Base-by-base conservation (phyloP, 805 yeast species). In the Torulaspora delbrueckii region DNA sequence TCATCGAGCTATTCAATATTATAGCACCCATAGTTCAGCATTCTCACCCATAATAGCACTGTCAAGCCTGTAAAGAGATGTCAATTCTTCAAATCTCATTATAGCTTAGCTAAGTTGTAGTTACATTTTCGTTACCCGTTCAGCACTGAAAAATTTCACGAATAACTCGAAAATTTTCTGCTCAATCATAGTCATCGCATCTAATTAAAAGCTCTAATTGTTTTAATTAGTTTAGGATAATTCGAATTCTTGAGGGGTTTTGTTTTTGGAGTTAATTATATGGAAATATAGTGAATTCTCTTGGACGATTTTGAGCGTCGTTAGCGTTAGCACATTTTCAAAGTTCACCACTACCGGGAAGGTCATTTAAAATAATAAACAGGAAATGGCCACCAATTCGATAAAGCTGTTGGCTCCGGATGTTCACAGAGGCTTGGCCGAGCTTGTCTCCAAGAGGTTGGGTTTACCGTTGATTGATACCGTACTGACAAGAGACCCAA, bases 401-500 rank as follows among this genome's bases (percentile, higher is more conserved):
- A 82, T 82, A 65, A 82, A 81, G 57, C 68, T 82, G 42, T 67
- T 82, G 43, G 84, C 88, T 31, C 77, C 82, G 45, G 86, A 82
- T 58, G 77, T 79, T 43, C 86, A 82, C 64, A 70, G 83, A 46
- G 82, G 81, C 13, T 69, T 82, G 38, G 87, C 88, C 4, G 82
- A 80, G 63, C 72, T 79, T n/a, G 86, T 82, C 36, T 78, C 86
- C 14, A 71, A 73, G 47, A 72, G 83, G 40, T 67, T 82, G 25
- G 86, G 87, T 7, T 59, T 79, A 38, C 73, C 74, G 33, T 68
- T 81, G 41, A 79, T 85, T 18, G 84, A 85, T 36, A 76, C 80
- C 44, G 79, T 78, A 51, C 63, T 82, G 57, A 79, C 79, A 53
- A 71, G 86, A 57, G 86, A 81, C 52, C 77, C 84, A 6, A 81